phyloP scores from a whole-genome alignment of 2,329 filamentous ascomycete genomes.

The Aureobasidium musti region DNA sequence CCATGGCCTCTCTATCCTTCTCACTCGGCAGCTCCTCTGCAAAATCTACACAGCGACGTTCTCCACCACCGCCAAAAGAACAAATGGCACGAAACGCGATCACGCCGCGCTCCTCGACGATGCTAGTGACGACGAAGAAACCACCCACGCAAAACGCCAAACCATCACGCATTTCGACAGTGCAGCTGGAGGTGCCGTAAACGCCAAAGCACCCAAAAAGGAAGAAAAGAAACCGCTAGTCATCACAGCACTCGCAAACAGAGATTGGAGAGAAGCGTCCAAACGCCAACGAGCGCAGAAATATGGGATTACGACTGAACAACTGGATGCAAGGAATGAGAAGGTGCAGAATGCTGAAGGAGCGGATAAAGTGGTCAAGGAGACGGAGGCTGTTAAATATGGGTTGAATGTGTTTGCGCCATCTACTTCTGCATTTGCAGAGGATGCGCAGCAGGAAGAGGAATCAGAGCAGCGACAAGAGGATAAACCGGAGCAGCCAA shows the following conservation, averaged over 20 bases:
- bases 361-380: constrained; percentile 36
- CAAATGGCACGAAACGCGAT: constrained; percentile 45
- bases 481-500: constrained; percentile 33
- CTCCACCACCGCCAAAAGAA: background rate
- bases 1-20: constrained; percentile 22
- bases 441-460: constrained; percentile 52
- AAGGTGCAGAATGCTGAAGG: constrained; percentile 5
- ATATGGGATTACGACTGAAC: constrained; percentile 61
- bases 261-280: constrained; percentile 61
- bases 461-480: constrained; percentile 38
- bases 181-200: constrained; percentile 53
- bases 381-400: constrained; percentile 46
- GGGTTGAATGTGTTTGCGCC: constrained; percentile 42
- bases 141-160: constrained; percentile 48
- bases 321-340: constrained; percentile 42
- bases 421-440: constrained; percentile 40
- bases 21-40: constrained; percentile 9
- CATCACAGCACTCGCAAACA: constrained; percentile 61
- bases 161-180: constrained; percentile 59
- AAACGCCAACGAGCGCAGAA: constrained; percentile 53
- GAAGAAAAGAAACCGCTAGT: constrained; percentile 52
- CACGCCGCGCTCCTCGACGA: constrained; percentile 43
- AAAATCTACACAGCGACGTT: background rate
- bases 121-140: constrained; percentile 61
- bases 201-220: constrained; percentile 40